A percentile compares a stretch with the other conserved stretches of the same genome.
These are phyloP conservation scores for baker's yeast (Saccharomyces cerevisiae) DNA, from an alignment of 805 yeast genomes.

Conservation along the genomic window DNA sequence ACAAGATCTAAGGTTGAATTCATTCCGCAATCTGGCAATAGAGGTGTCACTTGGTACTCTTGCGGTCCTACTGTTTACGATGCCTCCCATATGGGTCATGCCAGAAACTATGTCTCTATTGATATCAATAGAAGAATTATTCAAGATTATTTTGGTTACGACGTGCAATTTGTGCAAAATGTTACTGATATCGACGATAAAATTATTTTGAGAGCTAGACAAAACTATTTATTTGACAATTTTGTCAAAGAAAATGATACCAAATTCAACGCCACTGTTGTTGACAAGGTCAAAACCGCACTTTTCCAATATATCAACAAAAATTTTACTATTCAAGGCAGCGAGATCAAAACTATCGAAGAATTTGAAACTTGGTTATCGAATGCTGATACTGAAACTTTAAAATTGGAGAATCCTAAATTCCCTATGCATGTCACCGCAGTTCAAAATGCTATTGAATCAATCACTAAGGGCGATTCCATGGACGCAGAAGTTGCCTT, in stretches of 20 bases:
- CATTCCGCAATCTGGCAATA: conserved; percentile 50
- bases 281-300: conserved; percentile 35
- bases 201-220: conserved; percentile 90
- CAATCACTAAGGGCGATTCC: conserved; percentile 13
- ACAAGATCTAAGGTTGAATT: conserved; percentile 76
- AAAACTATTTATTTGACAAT: conserved; percentile 66
- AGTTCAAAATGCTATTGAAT: conserved; percentile 42
- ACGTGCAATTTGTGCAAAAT: conserved; percentile 82
- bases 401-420: conserved; percentile 62
- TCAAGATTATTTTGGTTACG: conserved; percentile 86
- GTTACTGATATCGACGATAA: conserved; percentile 99
- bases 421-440: conserved; percentile 77
- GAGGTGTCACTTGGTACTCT: conserved; percentile 83
- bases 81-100: conserved; percentile 96
- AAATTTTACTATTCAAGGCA: conserved; percentile 42
- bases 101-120: conserved; percentile 89
- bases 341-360: conserved; percentile 16
- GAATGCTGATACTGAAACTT: conserved; percentile 40
- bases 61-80: conserved; percentile 99
- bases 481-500: conserved; percentile 36
- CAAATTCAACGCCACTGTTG: conserved; percentile 27
- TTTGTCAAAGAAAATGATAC: conserved; percentile 33
- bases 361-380: conserved; percentile 47
- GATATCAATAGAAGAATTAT: conserved; percentile 87
- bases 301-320: conserved; percentile 42